Evolutionary conservation across 106 monocot genomes (phyloP), one percentile per base, ranked within the genome.

Genomic region (Dioscorea alata): DNA sequence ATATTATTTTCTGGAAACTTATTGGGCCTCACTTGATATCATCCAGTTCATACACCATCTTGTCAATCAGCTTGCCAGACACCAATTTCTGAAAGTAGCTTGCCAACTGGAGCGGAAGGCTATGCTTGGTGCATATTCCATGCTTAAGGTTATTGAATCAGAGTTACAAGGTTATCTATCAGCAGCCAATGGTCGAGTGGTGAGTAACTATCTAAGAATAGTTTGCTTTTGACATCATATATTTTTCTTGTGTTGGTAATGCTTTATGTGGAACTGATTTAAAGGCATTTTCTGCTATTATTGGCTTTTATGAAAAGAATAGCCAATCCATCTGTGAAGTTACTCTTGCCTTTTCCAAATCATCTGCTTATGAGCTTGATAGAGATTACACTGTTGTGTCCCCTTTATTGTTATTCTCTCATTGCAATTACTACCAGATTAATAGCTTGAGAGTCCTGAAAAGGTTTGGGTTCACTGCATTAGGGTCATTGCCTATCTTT

Each of bases 61-160:
- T 33, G 90, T 88, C 61, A 90, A 93, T 82, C 99, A 99, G 73
- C 83, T 99, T 68, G 89, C 99, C 9, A 83, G 87, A 74, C 87
- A 93, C 28, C 81, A 69, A 59, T 90, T 99, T 73, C 65, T 99
- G 59, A 87, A 89, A 66, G 85, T 93, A 73, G 85, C 90, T 51
- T 99, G 99, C 64, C 85, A 87, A 75, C 48, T 99, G 71, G 99
- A 99, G 73, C 74, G 74, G 64, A 90, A 72, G 60, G 77, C 70
- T 48, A 90, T 83, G 49, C 76, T 76, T 58, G 81, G 82, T 33
- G 87, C 90, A 49, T 87, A 88, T 73, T 90, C 90, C 60, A 81
- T 99, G 73, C 80, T 99, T 66, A 87, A 83, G 83, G 87, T 93
- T 33, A 74, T 90, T 57, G 87, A 93, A 66, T 80, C 81, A 51